These are phyloP conservation scores for Smittium culicis DNA, from an alignment of 371 early-diverging fungal species.

Conservation along the genomic window DNA sequence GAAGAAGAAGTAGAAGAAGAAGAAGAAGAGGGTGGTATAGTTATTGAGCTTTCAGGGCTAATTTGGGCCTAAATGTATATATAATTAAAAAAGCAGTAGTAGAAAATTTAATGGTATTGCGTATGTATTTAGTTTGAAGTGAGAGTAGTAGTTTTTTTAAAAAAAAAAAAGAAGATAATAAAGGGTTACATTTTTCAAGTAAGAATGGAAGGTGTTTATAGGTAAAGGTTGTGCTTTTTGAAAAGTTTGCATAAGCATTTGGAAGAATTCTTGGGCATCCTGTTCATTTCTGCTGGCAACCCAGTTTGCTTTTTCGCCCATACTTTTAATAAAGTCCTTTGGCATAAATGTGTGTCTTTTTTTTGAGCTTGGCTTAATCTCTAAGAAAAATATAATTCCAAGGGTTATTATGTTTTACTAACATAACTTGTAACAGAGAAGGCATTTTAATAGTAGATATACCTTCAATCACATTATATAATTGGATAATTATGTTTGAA, in stretches of 20 bases:
- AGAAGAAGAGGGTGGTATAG: no score
- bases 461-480: conserved; percentile 10
- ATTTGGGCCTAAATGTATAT: no score
- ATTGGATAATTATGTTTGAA: not conserved
- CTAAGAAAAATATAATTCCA: not conserved
- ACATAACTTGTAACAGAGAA: not conserved
- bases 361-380: conserved; percentile 4
- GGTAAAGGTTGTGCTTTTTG: conserved; percentile 21
- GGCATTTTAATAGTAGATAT: not conserved
- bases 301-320: conserved; percentile 25
- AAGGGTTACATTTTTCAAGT: conserved; percentile 8
- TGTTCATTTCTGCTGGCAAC: conserved; percentile 37
- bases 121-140: no score
- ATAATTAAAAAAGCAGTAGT: not conserved
- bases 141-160: no score
- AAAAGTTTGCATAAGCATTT: conserved; percentile 43
- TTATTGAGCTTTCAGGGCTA: no score
- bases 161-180: not conserved
- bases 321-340: conserved; percentile 17
- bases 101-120: not conserved
- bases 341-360: conserved; percentile 15
- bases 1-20: no score
- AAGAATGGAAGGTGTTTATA: conserved; percentile 9
- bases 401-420: not conserved
- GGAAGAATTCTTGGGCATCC: conserved; percentile 90